Base-by-base conservation (phyloP, 2,329 filamentous ascomycete genomes). In the Fusarium aywerte region DNA sequence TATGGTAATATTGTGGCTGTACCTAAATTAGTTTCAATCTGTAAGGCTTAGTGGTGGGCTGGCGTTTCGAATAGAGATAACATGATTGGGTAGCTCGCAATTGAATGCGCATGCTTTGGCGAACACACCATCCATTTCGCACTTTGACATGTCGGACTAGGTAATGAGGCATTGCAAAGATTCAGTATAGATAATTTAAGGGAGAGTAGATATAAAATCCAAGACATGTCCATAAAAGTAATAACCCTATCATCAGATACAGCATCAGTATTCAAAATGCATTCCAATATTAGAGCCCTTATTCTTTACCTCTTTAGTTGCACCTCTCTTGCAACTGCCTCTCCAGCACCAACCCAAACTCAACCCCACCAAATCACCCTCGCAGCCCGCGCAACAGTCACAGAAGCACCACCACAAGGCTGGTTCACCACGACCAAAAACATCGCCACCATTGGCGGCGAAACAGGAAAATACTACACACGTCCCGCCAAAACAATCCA, bases 401-500 rank as follows among this genome's bases (percentile, higher is more conserved):
- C 62, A 10, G 62, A 66, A 16, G 45, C 54, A 27, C 36, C 58
- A 7, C 64, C 67, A 16, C 52, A 62, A 4, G 59, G 61, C 5
- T 54, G 55, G 27, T 79, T 77, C 59, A 69, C 73, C 21, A 73
- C 72, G 9, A 78, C 76, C 3, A 48, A 76, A 8, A 53, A 72
- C 54, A 62, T 78, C 39, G 60, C 60, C 4, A 56, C 59, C 2
- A 57, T 73, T 20, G 31, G 15, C 2, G 71, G 71, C 4, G 51
- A 58, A 13, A 73, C 71, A 25, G 35, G 71, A 7, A 38, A 44
- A 8, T 43, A 68, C 31, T 49, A 74, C 5, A 72, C 62, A 0
- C 62, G 75, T 16, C 72, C 77, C 4, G 75, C 58, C 5, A 72
- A 76, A 29, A 80, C 77, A 2, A 73, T 78, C 25, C 44, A 72